These are phyloP conservation scores for Apiotrichum gracile DNA, from an alignment of 1,284 basidiomycete species.

Conservation along the genomic window DNA sequence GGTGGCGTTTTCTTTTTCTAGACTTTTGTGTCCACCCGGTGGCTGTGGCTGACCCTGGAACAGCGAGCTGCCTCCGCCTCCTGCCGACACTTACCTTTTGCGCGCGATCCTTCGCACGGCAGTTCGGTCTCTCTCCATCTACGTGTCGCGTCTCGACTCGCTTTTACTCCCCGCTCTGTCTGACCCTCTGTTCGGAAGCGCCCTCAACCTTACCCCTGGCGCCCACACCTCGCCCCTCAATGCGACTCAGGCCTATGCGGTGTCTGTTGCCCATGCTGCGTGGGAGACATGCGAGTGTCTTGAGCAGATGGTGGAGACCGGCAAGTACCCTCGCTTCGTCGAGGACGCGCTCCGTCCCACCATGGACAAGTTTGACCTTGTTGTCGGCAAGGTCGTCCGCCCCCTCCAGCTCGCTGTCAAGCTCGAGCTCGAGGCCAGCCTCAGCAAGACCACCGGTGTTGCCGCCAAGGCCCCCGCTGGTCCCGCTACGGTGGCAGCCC, in stretches of 20 bases:
- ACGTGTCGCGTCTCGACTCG: conserved; percentile 45
- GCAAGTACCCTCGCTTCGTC: conserved; percentile 45
- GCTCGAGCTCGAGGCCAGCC: conserved; percentile 39
- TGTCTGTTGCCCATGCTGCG: conserved; percentile 46
- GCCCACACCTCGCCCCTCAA: conserved; percentile 37
- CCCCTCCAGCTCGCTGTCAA: conserved; percentile 42
- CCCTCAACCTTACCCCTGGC: conserved; percentile 32
- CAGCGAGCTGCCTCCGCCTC: conserved; percentile 40
- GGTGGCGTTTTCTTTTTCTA: not conserved
- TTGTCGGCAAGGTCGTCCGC: conserved; percentile 47
- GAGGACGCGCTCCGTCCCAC: conserved; percentile 57
- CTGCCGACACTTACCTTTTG: conserved; percentile 45
- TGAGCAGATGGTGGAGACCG: conserved; percentile 44
- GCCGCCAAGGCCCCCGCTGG: conserved; percentile 36
- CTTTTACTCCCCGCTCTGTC: conserved; percentile 45
- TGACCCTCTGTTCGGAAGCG: conserved; percentile 35
- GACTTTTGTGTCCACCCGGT: not conserved
- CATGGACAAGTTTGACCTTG: conserved; percentile 54
- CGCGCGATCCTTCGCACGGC: conserved; percentile 44
- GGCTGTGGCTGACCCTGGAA: conserved; percentile 8
- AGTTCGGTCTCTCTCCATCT: conserved; percentile 45
- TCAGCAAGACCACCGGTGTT: conserved; percentile 28
- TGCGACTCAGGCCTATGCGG: conserved; percentile 40
- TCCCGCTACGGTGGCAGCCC: conserved; percentile 29
- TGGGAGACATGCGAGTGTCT: conserved; percentile 48